Conservation (phyloP, 805 yeast species). For the Metschnikowia arizonensis region DNA sequence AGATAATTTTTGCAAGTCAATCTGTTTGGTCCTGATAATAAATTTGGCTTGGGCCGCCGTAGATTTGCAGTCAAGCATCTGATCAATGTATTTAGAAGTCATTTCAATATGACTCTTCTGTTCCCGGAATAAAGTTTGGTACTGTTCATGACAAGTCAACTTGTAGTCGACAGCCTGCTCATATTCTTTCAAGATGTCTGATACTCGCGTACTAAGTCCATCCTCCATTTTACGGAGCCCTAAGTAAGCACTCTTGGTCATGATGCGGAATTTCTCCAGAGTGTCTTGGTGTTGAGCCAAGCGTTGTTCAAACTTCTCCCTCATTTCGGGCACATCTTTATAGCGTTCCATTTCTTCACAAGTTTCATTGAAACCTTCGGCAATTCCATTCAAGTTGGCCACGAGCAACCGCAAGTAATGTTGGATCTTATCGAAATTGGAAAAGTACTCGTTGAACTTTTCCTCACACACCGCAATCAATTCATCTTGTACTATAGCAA, state of each 20-base stretch:
- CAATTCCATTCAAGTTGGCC: not conserved
- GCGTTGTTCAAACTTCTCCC: not conserved
- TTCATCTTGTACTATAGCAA: not conserved
- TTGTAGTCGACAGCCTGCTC: slow-evolving; percentile 1
- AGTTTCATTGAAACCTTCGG: not conserved
- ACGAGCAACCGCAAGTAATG: not conserved
- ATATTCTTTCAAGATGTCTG: not conserved
- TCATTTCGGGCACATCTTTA: not conserved
- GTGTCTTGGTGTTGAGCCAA: not conserved
- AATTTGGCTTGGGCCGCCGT: not conserved
- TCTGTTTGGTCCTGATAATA: not conserved
- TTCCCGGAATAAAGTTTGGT: not conserved
- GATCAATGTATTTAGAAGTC: not conserved
- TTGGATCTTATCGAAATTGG: not conserved
- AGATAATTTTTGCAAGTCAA: not conserved
- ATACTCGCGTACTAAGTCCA: not conserved
- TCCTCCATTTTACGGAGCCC: not conserved
- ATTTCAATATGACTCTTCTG: not conserved
- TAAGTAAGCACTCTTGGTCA: not conserved
- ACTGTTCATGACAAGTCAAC: slow-evolving; percentile 1
- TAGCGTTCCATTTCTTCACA: not conserved
- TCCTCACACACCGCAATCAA: not conserved
- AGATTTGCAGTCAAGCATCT: not conserved
- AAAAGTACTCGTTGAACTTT: not conserved
- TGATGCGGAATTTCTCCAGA: not conserved